These are phyloP conservation scores for Exophiala calicioides DNA, from an alignment of 2,329 filamentous ascomycete species.

Conservation along the genomic window DNA sequence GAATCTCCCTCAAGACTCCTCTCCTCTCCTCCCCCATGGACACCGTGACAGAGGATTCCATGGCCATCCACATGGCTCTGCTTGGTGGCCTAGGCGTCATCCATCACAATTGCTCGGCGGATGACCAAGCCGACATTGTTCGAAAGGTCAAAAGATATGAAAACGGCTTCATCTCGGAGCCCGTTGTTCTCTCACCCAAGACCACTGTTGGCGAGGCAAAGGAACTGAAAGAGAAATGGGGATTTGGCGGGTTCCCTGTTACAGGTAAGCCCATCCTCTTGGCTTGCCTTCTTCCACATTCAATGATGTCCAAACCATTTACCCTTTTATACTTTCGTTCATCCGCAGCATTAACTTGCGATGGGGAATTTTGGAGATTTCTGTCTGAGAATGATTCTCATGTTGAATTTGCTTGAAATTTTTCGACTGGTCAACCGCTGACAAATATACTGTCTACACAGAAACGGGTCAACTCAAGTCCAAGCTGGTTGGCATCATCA, in stretches of 20 bases:
- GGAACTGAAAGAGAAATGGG: conserved; percentile 94
- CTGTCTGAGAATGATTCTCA: conserved; percentile 47
- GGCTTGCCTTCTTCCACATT: conserved; percentile 24
- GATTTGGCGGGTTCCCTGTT: conserved; percentile 96
- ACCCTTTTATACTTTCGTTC: conserved; percentile 99
- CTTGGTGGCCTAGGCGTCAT: conserved; percentile 72
- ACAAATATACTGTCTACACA: conserved; percentile 44
- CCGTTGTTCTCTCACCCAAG: conserved; percentile 81
- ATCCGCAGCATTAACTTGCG: conserved; percentile 89
- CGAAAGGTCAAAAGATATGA: conserved; percentile 98
- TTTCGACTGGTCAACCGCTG: conserved; percentile 6
- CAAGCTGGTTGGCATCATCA: conserved; percentile 96
- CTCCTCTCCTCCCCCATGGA: conserved; percentile 99
- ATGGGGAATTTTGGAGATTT: conserved; percentile 86
- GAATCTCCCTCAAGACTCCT: conserved; percentile 92
- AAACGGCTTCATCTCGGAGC: conserved; percentile 98
- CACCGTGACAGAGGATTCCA: conserved; percentile 98
- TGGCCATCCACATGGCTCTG: conserved; percentile 86
- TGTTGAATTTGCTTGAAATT: conserved; percentile 14
- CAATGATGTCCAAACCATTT: conserved; percentile 72
- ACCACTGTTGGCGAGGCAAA: conserved; percentile 91
- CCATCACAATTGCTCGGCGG: conserved; percentile 98
- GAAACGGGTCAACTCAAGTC: conserved; percentile 91
- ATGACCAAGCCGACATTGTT: conserved; percentile 98
- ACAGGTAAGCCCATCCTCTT: conserved; percentile 71